Conservation (phyloP, 2,329 filamentous ascomycete species). For the Beauveria sp. region DNA sequence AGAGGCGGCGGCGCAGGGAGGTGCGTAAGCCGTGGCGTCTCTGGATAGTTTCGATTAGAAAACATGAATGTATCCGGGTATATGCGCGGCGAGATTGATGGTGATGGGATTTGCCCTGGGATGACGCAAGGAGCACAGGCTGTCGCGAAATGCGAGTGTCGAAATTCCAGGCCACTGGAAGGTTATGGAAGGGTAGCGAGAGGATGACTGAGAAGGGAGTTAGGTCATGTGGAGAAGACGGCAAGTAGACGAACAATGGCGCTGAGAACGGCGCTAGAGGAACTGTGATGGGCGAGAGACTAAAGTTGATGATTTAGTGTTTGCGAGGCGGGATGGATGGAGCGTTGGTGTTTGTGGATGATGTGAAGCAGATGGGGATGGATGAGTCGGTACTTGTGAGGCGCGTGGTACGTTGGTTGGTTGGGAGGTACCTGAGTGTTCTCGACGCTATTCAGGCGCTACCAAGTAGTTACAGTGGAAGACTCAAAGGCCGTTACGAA, state of each 20-base stretch:
- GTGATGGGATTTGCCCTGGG: conserved; percentile 4
- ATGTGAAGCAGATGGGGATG: background rate
- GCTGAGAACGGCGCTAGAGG: background rate
- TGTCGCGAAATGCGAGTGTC: conserved; percentile 6
- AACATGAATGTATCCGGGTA: conserved; percentile 7
- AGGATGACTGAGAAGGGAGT: background rate
- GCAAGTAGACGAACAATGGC: background rate
- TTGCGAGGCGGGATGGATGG: background rate
- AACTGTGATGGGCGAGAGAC: background rate
- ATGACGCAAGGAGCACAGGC: conserved; percentile 10
- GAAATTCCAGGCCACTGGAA: background rate
- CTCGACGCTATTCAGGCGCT: background rate
- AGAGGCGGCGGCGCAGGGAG: background rate
- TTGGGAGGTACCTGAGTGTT: background rate
- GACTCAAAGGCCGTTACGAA: no score
- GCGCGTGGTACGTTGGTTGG: background rate
- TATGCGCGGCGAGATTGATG: background rate
- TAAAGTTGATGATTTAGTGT: background rate
- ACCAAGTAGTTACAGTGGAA: background rate
- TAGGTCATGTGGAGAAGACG: background rate
- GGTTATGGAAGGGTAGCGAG: conserved; percentile 4
- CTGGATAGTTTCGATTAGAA: background rate
- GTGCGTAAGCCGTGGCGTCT: background rate
- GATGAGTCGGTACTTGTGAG: background rate
- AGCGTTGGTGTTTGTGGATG: background rate